Conservation (phyloP, 2,329 filamentous ascomycete genomes). For the Tolypocladium amazonense region DNA sequence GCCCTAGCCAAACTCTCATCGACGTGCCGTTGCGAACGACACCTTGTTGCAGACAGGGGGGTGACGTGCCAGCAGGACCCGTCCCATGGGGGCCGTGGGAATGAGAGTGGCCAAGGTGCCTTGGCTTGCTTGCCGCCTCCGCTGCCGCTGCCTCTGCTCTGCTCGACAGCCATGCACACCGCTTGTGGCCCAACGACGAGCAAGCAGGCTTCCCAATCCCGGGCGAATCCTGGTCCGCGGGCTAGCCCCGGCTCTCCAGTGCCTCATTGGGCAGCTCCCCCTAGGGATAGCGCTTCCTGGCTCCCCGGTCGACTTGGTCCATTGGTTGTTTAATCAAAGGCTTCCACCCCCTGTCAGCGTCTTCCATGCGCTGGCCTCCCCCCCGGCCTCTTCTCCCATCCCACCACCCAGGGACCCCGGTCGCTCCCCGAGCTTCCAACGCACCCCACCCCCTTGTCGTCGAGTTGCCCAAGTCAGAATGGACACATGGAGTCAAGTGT, state of each 20-base stretch:
- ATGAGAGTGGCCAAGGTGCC: neutral
- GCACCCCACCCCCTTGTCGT: slow-evolving; percentile 2
- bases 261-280: slow-evolving; percentile 39
- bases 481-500: slow-evolving; percentile 2
- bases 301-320: slow-evolving; percentile 21
- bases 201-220: slow-evolving; percentile 16
- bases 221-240: slow-evolving; percentile 27
- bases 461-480: slow-evolving; percentile 5
- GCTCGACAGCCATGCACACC: slow-evolving; percentile 16
- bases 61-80: neutral
- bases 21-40: neutral
- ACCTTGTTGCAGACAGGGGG: neutral
- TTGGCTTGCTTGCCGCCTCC: neutral
- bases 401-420: slow-evolving; percentile 9
- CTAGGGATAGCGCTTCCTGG: slow-evolving; percentile 22
- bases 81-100: neutral
- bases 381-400: slow-evolving; percentile 15
- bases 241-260: slow-evolving; percentile 35
- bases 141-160: neutral
- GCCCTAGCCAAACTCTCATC: neutral
- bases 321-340: slow-evolving; percentile 44
- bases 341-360: slow-evolving; percentile 37
- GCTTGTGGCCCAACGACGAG: slow-evolving; percentile 21
- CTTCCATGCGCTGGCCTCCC: slow-evolving; percentile 35
- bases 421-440: neutral